A percentile compares a stretch with the other conserved stretches of the same genome.
Evolutionary conservation across 2,329 filamentous ascomycete species (phyloP).

Genomic region (Colletotrichum limetticola): DNA sequence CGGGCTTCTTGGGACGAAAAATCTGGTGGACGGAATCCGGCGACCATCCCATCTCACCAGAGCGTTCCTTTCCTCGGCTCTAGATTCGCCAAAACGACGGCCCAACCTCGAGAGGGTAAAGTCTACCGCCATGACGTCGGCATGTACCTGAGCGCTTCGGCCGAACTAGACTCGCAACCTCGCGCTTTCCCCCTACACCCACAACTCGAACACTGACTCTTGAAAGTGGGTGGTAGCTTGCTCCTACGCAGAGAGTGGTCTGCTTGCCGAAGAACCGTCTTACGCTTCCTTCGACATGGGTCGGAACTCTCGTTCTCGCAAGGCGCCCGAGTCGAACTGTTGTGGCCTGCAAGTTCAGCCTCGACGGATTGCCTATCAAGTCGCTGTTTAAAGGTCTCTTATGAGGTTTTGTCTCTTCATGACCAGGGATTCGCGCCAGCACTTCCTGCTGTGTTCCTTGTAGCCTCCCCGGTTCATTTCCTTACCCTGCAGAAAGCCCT

Average conservation of each 20-base stretch:
- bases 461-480: neutral
- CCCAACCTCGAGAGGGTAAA: neutral
- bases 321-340: neutral
- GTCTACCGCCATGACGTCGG: conserved; percentile 25
- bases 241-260: neutral
- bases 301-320: conserved; percentile 5
- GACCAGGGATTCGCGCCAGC: conserved; percentile 11
- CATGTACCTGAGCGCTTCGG: conserved; percentile 19
- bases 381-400: neutral
- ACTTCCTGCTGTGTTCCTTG: conserved; percentile 1
- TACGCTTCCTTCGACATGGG: neutral
- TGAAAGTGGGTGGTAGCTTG: too few relatives aligned
- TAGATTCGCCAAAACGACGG: neutral
- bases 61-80: neutral
- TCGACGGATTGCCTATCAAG: conserved; percentile 2
- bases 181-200: neutral
- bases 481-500: conserved; percentile 22
- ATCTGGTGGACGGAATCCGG: neutral
- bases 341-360: conserved; percentile 18
- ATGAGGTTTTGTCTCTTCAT: neutral
- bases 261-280: neutral
- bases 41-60: conserved; percentile 8
- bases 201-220: neutral
- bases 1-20: conserved; percentile 11
- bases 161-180: conserved; percentile 21